These are phyloP conservation scores for Tulasnella sp. DNA, from an alignment of 768 basidiomycete genomes.

Conservation along the genomic window DNA sequence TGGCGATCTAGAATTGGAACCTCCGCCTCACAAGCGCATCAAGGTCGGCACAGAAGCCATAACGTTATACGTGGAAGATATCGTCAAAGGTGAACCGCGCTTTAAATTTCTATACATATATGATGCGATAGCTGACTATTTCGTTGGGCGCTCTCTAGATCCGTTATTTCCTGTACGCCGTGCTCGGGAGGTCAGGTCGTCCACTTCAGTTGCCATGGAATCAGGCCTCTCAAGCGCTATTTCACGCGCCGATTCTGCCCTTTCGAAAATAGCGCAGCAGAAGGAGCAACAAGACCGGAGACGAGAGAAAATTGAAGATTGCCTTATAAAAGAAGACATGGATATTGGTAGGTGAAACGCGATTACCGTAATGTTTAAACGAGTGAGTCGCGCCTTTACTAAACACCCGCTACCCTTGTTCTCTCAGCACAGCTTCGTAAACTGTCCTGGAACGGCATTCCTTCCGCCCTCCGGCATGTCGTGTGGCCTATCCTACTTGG, in stretches of 20 bases:
- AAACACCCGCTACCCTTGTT: background rate
- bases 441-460: slow-evolving; percentile 91
- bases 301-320: slow-evolving; percentile 65
- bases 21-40: background rate
- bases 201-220: slow-evolving; percentile 11
- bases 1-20: slow-evolving; percentile 51
- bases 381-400: too few species aligned
- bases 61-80: slow-evolving; percentile 57
- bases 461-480: slow-evolving; percentile 73
- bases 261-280: slow-evolving; percentile 13
- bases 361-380: background rate
- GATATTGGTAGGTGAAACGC: slow-evolving; percentile 57
- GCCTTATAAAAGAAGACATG: slow-evolving; percentile 62
- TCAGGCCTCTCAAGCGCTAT: slow-evolving; percentile 21
- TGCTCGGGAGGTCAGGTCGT: slow-evolving; percentile 18
- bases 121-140: background rate
- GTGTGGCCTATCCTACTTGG: slow-evolving; percentile 93
- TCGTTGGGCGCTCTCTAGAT: slow-evolving; percentile 17
- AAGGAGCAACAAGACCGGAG: slow-evolving; percentile 37
- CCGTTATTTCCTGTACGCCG: slow-evolving; percentile 15
- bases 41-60: slow-evolving; percentile 33
- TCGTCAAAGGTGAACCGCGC: slow-evolving; percentile 52
- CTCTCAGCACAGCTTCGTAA: slow-evolving; percentile 70
- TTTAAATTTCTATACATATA: background rate
- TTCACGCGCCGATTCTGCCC: slow-evolving; percentile 22